Percentiles rank a stretch among this genome's conserved stretches.
phyloP scores from a whole-genome alignment of 1,139 yeast genomes.

The Magnusiomyces paraingens region DNA sequence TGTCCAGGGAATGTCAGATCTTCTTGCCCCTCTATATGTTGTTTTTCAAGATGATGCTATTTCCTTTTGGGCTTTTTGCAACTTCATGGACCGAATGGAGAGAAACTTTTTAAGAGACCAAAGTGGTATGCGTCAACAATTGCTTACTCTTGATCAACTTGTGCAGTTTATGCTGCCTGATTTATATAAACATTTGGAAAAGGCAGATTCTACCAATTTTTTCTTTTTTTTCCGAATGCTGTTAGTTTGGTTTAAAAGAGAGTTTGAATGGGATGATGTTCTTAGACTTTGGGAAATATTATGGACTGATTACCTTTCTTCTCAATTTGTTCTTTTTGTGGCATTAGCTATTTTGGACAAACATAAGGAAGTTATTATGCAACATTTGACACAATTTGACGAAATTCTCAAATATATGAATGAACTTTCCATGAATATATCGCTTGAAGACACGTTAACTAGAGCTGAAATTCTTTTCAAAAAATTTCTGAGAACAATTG shows the following conservation, averaged over 20 bases:
- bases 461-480: conserved; percentile 78
- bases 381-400: conserved; percentile 71
- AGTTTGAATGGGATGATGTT: conserved; percentile 74
- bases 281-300: conserved; percentile 81
- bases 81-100: conserved; percentile 93
- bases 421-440: conserved; percentile 72
- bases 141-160: conserved; percentile 73
- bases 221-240: conserved; percentile 94
- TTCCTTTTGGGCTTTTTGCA: conserved; percentile 82
- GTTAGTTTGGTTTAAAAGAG: conserved; percentile 92
- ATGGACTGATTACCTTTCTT: conserved; percentile 79
- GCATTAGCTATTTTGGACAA: conserved; percentile 85
- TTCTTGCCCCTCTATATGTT: conserved; percentile 79
- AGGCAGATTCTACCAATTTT: conserved; percentile 82
- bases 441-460: conserved; percentile 65
- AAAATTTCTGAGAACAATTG: conserved; percentile 71
- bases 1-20: conserved; percentile 97
- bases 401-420: conserved; percentile 90
- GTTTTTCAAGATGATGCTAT: conserved; percentile 70
- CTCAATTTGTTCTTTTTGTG: conserved; percentile 82
- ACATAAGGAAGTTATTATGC: conserved; percentile 70
- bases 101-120: conserved; percentile 88
- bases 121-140: conserved; percentile 85
- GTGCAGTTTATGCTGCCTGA: conserved; percentile 86
- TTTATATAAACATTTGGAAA: conserved; percentile 71